Conservation (phyloP, 345 rosid species). For the Brassica rapa region DNA sequence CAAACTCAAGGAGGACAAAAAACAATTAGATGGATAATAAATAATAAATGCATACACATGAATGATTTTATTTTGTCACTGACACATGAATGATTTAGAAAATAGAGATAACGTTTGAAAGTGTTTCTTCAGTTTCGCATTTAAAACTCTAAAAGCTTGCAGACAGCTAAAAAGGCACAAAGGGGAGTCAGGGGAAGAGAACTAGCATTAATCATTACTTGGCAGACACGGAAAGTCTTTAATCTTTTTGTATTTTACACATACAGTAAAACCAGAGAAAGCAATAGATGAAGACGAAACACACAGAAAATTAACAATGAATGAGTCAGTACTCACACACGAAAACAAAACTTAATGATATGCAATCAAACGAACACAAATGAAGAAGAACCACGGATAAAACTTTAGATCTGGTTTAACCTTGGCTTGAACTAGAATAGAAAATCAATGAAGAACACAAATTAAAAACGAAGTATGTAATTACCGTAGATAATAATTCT, state of each 20-base stretch:
- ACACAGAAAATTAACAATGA: not conserved
- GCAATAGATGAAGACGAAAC: not conserved
- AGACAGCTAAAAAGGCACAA: conserved; percentile 33
- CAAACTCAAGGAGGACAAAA: not conserved
- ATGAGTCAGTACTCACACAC: not conserved
- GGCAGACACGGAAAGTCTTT: conserved; percentile 30
- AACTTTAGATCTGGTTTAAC: conserved; percentile 29
- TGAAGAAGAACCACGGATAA: not conserved
- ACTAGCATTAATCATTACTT: conserved; percentile 34
- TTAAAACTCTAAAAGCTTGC: conserved; percentile 13
- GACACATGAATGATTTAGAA: conserved; percentile 28
- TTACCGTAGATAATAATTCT: conserved; percentile 5
- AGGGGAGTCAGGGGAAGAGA: not conserved
- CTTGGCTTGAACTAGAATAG: not conserved
- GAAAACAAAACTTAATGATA: not conserved
- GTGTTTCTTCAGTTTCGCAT: conserved; percentile 28
- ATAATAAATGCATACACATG: conserved; percentile 37
- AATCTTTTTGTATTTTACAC: not conserved
- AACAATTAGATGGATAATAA: not conserved
- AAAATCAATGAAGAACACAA: not conserved
- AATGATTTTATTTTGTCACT: not conserved
- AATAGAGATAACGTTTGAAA: conserved; percentile 8
- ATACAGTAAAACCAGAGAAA: not conserved
- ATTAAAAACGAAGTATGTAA: not conserved
- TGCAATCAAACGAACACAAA: conserved; percentile 4